Evolutionary conservation across 176 grass and related monocot species (phyloP).

Genomic region (Musa beccarii): DNA sequence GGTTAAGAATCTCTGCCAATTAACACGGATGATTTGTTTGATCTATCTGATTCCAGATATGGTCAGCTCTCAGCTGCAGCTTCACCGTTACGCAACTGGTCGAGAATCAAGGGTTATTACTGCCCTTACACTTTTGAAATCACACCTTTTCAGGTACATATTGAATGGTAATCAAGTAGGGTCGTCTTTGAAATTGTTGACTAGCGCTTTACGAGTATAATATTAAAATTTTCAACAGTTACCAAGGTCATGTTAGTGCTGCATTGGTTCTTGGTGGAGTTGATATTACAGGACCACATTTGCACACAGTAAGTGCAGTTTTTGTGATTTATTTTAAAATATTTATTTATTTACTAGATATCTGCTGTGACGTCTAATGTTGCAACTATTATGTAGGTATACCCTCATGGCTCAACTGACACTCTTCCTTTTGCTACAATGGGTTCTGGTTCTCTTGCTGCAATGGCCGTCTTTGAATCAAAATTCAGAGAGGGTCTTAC

Average conservation of each 20-base stretch:
- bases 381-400: slow-evolving; percentile 43
- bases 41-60: slow-evolving; percentile 44
- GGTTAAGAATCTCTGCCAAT: background rate
- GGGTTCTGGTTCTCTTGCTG: slow-evolving; percentile 97
- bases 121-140: slow-evolving; percentile 76
- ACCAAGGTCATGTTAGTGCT: slow-evolving; percentile 86
- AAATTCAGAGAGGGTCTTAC: slow-evolving; percentile 91
- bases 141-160: slow-evolving; percentile 73
- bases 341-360: background rate
- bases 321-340: background rate
- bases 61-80: slow-evolving; percentile 84
- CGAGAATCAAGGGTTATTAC: slow-evolving; percentile 89
- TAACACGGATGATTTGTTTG: background rate
- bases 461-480: slow-evolving; percentile 83
- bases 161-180: background rate
- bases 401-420: slow-evolving; percentile 89
- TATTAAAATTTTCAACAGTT: slow-evolving; percentile 20
- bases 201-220: background rate
- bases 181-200: background rate
- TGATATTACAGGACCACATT: slow-evolving; percentile 76
- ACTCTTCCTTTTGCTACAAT: slow-evolving; percentile 98
- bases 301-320: slow-evolving; percentile 55
- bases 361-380: background rate
- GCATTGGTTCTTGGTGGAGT: slow-evolving; percentile 80
- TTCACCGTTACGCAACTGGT: slow-evolving; percentile 90